Base-by-base conservation (phyloP, 2,329 filamentous ascomycete species). In the Xylaria sp. region DNA sequence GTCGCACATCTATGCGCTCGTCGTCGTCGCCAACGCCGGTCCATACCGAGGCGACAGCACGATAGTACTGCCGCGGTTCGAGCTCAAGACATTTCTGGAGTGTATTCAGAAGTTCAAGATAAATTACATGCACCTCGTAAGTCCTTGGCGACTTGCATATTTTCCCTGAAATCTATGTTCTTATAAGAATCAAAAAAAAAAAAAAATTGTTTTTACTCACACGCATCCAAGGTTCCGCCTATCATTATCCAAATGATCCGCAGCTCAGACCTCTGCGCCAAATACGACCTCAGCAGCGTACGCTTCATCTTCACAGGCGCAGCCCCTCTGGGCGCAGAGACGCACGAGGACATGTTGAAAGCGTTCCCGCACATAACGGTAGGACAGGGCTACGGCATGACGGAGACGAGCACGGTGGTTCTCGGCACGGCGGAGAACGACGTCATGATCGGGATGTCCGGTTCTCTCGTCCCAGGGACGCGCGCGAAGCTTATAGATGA, bases 181-280 rank as follows among this genome's bases (percentile, higher is more conserved):
- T n/a, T n/a, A n/a, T n/a, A n/a, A n/a, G n/a, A n/a, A n/a, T n/a
- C n/a, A n/a, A n/a, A n/a, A 5, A 5, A 31, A 36, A 13, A 36
- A 36, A 36, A 13, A 11, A 7, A 4, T 11, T 2, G 33, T 11
- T 36, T 17, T 31, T 40, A 17, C 40, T 68, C 28, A 53, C 15
- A n/a, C 28, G 26, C 23, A 26, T 3, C 28, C 36, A 48, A 89
- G 88, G 90, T 96, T 0, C 93, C 93, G 6, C 93, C 93, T 0
- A 94, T 97, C 74, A 89, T 97, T 67, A 92, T 97, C 68, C 85
- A 88, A 68, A 87, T 97, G 83, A 83, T 91, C 28, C 92, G 92
- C 70, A 90, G 88, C 73, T 84, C 85, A 51, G 81, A 87, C 0
- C 72, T 87, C 0, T 86, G 89, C 71, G 82, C 86, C 23, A 88